Conservation (phyloP, 345 rosid genomes). For the Arabidopsis suecica region DNA sequence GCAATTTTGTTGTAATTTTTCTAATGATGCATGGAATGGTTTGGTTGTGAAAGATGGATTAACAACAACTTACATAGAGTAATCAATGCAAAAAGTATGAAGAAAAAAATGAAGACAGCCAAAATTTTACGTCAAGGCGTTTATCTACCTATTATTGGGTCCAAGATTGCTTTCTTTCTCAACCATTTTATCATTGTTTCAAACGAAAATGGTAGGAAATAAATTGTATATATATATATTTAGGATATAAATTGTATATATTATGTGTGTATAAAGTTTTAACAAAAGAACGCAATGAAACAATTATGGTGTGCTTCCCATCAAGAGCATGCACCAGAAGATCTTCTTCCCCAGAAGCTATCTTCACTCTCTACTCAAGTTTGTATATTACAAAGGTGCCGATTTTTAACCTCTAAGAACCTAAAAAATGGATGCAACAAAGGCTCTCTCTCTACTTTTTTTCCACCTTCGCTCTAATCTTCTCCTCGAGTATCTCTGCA, state of each 20-base stretch:
- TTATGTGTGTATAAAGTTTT: neutral
- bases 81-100: neutral
- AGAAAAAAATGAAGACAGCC: neutral
- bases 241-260: neutral
- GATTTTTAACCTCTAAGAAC: constrained; percentile 16
- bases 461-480: constrained; percentile 75
- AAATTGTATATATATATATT: neutral
- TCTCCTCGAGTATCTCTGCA: constrained; percentile 78
- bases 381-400: constrained; percentile 29
- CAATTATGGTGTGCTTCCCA: constrained; percentile 15
- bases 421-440: constrained; percentile 26
- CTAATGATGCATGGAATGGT: neutral
- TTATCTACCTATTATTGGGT: neutral
- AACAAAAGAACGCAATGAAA: constrained; percentile 20
- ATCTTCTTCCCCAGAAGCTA: constrained; percentile 13
- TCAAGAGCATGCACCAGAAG: constrained; percentile 12
- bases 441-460: constrained; percentile 42
- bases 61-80: neutral
- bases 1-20: neutral
- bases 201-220: neutral
- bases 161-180: neutral
- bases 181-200: neutral
- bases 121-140: neutral
- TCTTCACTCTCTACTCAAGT: constrained; percentile 27
- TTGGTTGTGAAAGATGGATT: neutral